Conservation (phyloP, 176 grass and related monocot genomes). For the Carex littledalei region DNA sequence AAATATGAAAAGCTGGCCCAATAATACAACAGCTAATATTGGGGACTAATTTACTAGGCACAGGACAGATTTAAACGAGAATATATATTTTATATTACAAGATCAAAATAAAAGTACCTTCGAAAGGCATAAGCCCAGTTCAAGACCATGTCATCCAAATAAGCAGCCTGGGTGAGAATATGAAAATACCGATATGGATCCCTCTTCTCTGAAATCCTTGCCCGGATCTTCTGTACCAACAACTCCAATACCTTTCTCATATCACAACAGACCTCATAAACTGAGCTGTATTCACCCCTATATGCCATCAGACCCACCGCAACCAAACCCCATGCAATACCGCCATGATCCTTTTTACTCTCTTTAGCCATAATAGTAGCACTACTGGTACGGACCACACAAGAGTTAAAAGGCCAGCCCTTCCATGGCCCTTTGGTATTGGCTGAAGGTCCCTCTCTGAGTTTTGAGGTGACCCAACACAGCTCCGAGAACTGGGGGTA, state of each 20-base stretch:
- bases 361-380: constrained; percentile 45
- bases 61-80: background rate
- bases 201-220: constrained; percentile 69
- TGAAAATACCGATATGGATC: constrained; percentile 54
- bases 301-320: constrained; percentile 92
- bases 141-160: constrained; percentile 80
- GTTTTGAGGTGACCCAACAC: constrained; percentile 90
- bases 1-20: background rate
- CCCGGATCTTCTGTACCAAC: constrained; percentile 58
- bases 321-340: constrained; percentile 60
- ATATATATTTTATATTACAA: constrained; percentile 1
- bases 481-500: constrained; percentile 86
- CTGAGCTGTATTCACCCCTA: constrained; percentile 66
- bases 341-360: constrained; percentile 45
- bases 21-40: background rate
- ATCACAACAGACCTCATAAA: constrained; percentile 69
- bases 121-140: constrained; percentile 83
- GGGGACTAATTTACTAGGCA: background rate
- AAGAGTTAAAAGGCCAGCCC: constrained; percentile 97
- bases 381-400: constrained; percentile 45
- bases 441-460: constrained; percentile 82
- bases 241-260: constrained; percentile 91
- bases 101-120: constrained; percentile 49
- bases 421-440: constrained; percentile 90
- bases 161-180: constrained; percentile 78